These are phyloP conservation scores for Salix udensis DNA, from an alignment of 345 rosid species.

Conservation along the genomic window DNA sequence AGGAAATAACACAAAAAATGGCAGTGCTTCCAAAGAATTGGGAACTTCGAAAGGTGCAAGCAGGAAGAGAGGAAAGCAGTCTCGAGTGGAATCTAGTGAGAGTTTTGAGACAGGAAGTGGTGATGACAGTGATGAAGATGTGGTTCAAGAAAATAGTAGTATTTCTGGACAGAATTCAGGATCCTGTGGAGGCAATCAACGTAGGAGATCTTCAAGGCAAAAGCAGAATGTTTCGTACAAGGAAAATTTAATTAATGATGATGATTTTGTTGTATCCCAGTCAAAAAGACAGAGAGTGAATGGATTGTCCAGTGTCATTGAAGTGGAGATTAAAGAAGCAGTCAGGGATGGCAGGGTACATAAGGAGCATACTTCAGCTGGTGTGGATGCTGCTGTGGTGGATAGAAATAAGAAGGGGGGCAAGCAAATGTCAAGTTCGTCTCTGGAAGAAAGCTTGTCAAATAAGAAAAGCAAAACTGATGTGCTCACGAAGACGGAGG, in stretches of 20 bases:
- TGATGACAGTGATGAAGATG: conserved; percentile 26
- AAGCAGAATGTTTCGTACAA: conserved; percentile 35
- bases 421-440: conserved; percentile 25
- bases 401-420: conserved; percentile 15
- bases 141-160: conserved; percentile 22
- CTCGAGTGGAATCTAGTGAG: conserved; percentile 29
- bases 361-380: conserved; percentile 25
- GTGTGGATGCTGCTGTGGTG: conserved; percentile 19
- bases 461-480: conserved; percentile 23
- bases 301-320: conserved; percentile 9
- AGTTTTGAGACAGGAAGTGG: conserved; percentile 34
- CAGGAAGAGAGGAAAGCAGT: conserved; percentile 39
- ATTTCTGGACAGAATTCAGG: conserved; percentile 18
- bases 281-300: conserved; percentile 35
- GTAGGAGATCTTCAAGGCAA: conserved; percentile 51
- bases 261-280: conserved; percentile 28
- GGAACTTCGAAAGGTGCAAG: conserved; percentile 22
- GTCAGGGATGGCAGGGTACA: neutral
- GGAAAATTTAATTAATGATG: conserved; percentile 30
- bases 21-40: conserved; percentile 18
- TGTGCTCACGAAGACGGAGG: conserved; percentile 24
- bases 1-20: conserved; percentile 11
- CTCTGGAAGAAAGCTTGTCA: conserved; percentile 21
- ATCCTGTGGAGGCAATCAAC: conserved; percentile 15
- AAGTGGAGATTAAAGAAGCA: conserved; percentile 20